Percentiles rank a stretch among this genome's conserved stretches.
These are phyloP conservation scores for Periconia sp. DNA, from an alignment of 2,329 filamentous ascomycete species.

Conservation along the genomic window DNA sequence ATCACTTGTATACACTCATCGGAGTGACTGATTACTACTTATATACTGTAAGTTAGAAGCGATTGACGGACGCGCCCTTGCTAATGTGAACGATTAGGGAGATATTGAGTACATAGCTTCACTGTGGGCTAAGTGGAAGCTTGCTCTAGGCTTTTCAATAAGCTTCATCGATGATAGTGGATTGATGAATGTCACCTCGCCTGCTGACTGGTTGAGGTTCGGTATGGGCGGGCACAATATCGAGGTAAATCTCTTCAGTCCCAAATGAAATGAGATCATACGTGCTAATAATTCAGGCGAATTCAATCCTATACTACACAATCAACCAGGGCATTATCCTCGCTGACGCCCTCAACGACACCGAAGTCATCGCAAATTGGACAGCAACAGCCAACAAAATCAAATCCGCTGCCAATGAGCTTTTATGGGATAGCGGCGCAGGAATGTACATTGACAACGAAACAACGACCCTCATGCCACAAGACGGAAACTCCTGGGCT, in stretches of 20 bases:
- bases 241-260: constrained; percentile 40
- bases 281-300: constrained; percentile 36
- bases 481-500: constrained; percentile 54
- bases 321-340: constrained; percentile 60
- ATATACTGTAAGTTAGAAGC: constrained; percentile 40
- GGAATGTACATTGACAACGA: constrained; percentile 63
- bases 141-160: constrained; percentile 51
- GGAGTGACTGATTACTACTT: constrained; percentile 54
- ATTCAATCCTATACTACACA: constrained; percentile 57
- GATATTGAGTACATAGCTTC: constrained; percentile 47
- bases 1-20: constrained; percentile 59
- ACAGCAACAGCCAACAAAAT: constrained; percentile 50
- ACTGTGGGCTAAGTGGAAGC: constrained; percentile 54
- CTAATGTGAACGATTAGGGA: constrained; percentile 24
- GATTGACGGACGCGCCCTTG: background rate
- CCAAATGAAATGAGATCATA: background rate
- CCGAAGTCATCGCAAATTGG: constrained; percentile 49
- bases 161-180: constrained; percentile 50
- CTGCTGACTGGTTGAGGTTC: constrained; percentile 56
- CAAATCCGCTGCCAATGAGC: constrained; percentile 52
- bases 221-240: constrained; percentile 60
- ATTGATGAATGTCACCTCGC: constrained; percentile 54
- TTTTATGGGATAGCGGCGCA: constrained; percentile 57
- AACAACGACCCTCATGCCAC: constrained; percentile 57
- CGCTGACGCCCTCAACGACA: constrained; percentile 55